Conservation (phyloP, 2,329 filamentous ascomycete genomes). For the Stemphylium vesicarium region DNA sequence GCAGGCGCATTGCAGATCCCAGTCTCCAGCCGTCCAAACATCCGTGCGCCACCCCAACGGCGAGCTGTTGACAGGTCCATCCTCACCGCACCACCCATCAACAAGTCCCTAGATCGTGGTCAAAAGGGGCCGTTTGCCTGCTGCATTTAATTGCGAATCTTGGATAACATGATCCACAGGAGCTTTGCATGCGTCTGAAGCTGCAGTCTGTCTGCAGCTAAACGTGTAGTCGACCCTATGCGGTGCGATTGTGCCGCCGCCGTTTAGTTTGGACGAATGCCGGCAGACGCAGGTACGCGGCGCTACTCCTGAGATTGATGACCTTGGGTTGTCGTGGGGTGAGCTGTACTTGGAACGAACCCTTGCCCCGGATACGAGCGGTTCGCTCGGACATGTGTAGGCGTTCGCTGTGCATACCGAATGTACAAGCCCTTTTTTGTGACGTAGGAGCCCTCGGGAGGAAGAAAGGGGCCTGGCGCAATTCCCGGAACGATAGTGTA, state of each 20-base stretch:
- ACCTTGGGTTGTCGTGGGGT: neutral
- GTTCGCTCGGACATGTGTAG: neutral
- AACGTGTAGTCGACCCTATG: constrained; percentile 1
- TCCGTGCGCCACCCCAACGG: constrained; percentile 9
- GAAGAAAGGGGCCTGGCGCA: too few relatives aligned
- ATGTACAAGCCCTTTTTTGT: too few relatives aligned
- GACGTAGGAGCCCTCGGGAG: too few relatives aligned
- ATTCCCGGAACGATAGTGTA: too few relatives aligned
- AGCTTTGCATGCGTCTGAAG: constrained; percentile 7
- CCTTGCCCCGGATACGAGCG: neutral
- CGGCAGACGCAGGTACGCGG: constrained; percentile 28
- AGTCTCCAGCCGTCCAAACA: constrained; percentile 3
- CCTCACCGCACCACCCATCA: constrained; percentile 4
- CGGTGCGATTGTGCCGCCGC: constrained; percentile 15
- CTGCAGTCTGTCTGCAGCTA: constrained; percentile 9
- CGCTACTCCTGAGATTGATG: constrained; percentile 26
- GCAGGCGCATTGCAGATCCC: constrained; percentile 13
- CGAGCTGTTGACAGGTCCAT: constrained; percentile 9
- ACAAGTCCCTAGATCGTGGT: neutral
- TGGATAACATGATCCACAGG: constrained; percentile 13
- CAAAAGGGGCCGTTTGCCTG: constrained; percentile 1
- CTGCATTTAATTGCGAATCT: constrained; percentile 14
- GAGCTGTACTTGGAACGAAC: neutral
- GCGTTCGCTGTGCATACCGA: neutral
- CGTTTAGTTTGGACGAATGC: constrained; percentile 12